phyloP scores from a whole-genome alignment of 148 eudicot genomes.

The Diospyros lotus region DNA sequence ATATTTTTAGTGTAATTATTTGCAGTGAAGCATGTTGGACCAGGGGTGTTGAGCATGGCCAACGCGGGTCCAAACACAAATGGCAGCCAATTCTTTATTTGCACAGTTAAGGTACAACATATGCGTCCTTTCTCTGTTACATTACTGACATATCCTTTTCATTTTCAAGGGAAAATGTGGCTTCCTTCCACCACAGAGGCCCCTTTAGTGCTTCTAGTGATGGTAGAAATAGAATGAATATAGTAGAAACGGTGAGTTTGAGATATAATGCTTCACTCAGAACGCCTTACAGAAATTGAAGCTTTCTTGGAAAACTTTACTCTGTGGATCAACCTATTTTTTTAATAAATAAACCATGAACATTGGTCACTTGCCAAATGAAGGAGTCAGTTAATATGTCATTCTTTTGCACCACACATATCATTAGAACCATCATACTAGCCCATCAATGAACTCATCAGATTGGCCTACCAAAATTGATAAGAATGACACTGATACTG shows the following conservation, averaged over 20 bases:
- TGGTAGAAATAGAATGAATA: background rate
- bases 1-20: background rate
- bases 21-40: slow-evolving; percentile 51
- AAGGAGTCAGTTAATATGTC: no score
- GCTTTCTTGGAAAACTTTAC: no score
- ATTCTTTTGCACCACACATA: no score
- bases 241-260: background rate
- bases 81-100: slow-evolving; percentile 63
- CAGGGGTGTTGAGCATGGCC: slow-evolving; percentile 66
- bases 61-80: slow-evolving; percentile 61
- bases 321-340: no score
- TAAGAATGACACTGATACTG: no score
- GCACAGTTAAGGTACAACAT: slow-evolving; percentile 39
- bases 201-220: background rate
- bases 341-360: no score
- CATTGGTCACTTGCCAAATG: no score
- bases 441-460: no score
- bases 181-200: background rate
- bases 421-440: no score
- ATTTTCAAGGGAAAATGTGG: background rate
- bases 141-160: background rate
- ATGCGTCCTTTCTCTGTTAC: slow-evolving; percentile 3
- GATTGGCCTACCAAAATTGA: no score
- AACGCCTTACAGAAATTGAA: no score
- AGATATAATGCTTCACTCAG: no score